Evolutionary conservation across 495 filamentous ascomycete genomes (phyloP).

Genomic region (Darksidea phi): DNA sequence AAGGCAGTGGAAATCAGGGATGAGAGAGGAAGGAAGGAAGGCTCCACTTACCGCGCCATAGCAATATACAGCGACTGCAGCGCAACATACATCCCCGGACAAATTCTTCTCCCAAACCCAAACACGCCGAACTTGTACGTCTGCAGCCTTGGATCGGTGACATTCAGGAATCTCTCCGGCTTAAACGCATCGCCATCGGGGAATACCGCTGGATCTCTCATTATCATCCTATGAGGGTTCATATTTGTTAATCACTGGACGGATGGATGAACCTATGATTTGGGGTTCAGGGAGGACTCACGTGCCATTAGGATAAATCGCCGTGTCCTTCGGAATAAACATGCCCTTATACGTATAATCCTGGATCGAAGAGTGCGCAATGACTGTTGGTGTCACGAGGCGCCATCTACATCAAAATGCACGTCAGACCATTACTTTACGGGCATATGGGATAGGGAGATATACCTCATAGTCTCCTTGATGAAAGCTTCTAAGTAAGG

Average conservation of each 20-base stretch:
- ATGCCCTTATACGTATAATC: conserved; percentile 8
- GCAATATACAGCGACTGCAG: too few species aligned
- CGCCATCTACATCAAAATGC: conserved; percentile 6
- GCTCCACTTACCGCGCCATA: conserved; percentile 5
- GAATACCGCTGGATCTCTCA: too few species aligned
- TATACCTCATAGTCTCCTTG: conserved; percentile 7
- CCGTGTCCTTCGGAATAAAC: conserved; percentile 7
- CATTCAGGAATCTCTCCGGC: too few species aligned
- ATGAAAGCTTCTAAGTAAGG: conserved; percentile 3
- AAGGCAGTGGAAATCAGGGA: conserved; percentile 2
- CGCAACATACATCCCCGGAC: too few species aligned
- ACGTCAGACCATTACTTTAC: conserved; percentile 8
- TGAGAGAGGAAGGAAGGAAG: conserved; percentile 4
- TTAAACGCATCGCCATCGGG: too few species aligned
- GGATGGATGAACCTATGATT: too few species aligned
- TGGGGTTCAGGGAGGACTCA: too few species aligned
- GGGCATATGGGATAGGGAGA: conserved; percentile 7
- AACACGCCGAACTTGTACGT: too few species aligned
- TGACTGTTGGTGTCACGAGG: conserved; percentile 7
- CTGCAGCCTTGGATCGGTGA: too few species aligned
- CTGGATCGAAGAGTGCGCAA: conserved; percentile 5
- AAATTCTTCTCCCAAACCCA: too few species aligned
- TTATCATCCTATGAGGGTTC: too few species aligned
- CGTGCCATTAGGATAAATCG: not conserved
- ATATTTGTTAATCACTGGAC: too few species aligned